A percentile compares a stretch with the other conserved stretches of the same genome.
Evolutionary conservation across 2,329 filamentous ascomycete genomes (phyloP).

Genomic region (Colletotrichum tofieldiae): DNA sequence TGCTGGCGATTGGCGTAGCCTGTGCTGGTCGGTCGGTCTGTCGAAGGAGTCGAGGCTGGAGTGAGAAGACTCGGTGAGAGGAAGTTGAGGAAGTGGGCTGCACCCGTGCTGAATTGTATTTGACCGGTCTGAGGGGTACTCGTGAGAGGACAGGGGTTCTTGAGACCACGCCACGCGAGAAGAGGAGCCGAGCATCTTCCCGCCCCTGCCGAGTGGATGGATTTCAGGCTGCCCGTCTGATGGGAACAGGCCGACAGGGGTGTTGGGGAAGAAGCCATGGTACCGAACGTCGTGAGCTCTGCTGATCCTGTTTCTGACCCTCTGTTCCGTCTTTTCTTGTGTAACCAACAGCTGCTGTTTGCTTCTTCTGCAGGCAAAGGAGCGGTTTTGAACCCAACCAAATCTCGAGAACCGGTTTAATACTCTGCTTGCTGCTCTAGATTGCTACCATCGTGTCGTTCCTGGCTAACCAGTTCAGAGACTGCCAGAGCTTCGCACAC

Average conservation of each 20-base stretch:
- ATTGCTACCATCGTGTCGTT: background rate
- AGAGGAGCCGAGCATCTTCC: conserved; percentile 43
- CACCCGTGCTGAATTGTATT: conserved; percentile 59
- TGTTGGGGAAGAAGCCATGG: conserved; percentile 26
- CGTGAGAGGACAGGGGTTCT: conserved; percentile 50
- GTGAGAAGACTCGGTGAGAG: conserved; percentile 59
- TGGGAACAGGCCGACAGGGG: conserved; percentile 40
- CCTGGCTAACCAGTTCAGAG: background rate
- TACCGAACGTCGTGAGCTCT: conserved; percentile 36
- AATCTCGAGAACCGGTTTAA: background rate
- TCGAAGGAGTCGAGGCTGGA: conserved; percentile 52
- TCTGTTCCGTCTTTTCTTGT: conserved; percentile 25
- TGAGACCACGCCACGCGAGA: conserved; percentile 45
- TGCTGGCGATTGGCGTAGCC: conserved; percentile 43
- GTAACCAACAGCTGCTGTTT: conserved; percentile 37
- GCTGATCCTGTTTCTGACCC: conserved; percentile 40
- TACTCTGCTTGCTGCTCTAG: conserved; percentile 9
- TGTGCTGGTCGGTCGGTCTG: conserved; percentile 42
- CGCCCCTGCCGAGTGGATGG: conserved; percentile 43
- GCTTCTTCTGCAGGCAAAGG: conserved; percentile 21
- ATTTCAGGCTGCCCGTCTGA: conserved; percentile 42
- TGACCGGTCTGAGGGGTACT: conserved; percentile 60
- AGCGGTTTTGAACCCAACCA: conserved; percentile 1
- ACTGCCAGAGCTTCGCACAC: background rate
- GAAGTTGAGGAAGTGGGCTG: conserved; percentile 52